These are phyloP conservation scores for Polytrichum commune DNA, from an alignment of 225 moss, liverwort and hornwort species.

Conservation along the genomic window DNA sequence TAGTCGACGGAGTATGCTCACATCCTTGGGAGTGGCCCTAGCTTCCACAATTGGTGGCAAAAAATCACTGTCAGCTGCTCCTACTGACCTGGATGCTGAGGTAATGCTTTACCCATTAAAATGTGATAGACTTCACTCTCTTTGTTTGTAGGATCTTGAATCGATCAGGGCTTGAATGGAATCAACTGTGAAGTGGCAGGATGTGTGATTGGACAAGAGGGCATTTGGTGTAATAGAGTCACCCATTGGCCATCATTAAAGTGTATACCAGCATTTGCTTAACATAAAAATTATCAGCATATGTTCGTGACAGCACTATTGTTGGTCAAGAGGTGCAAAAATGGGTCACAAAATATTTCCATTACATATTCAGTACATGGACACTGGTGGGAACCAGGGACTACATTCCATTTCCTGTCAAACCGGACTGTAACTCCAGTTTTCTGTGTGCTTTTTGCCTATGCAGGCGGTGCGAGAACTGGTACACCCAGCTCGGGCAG, in stretches of 20 bases:
- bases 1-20: constrained; percentile 38
- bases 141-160: not conserved
- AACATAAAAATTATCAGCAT: too few relatives aligned
- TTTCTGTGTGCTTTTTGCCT: not conserved
- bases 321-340: too few relatives aligned
- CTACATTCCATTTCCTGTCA: too few relatives aligned
- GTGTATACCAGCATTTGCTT: too few relatives aligned
- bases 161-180: not conserved
- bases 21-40: constrained; percentile 29
- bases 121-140: not conserved
- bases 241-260: too few relatives aligned
- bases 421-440: too few relatives aligned
- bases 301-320: too few relatives aligned
- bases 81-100: constrained; percentile 12
- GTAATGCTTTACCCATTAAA: constrained; percentile 11
- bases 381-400: too few relatives aligned
- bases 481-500: constrained; percentile 71
- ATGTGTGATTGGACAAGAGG: not conserved
- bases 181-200: not conserved
- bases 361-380: not conserved
- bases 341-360: not conserved
- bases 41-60: constrained; percentile 8
- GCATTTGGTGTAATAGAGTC: not conserved
- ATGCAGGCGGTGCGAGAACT: constrained; percentile 66
- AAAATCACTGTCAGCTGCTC: constrained; percentile 19